Percentiles rank a stretch among this genome's conserved stretches.
Evolutionary conservation across 2,329 filamentous ascomycete genomes (phyloP).

Genomic region (Exophiala aquamarina): DNA sequence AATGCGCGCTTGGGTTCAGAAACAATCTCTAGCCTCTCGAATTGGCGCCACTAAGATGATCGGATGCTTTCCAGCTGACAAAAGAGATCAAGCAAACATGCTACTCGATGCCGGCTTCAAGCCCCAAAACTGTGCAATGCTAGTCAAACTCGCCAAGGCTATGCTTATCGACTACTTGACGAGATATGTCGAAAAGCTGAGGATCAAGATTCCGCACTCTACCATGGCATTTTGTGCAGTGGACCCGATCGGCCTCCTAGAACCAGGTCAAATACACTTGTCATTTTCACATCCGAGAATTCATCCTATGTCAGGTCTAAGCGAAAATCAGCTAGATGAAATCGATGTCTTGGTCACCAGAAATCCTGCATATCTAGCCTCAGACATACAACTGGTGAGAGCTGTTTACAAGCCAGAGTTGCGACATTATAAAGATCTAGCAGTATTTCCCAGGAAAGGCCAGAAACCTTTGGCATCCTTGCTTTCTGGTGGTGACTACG

Average conservation of each 20-base stretch:
- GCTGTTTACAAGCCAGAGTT: conserved; percentile 53
- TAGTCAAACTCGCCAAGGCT: conserved; percentile 31
- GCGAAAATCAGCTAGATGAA: conserved; percentile 46
- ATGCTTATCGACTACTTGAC: conserved; percentile 43
- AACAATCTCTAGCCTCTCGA: not conserved
- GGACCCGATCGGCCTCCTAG: conserved; percentile 53
- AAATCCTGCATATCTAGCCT: conserved; percentile 56
- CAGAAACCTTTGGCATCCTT: conserved; percentile 56
- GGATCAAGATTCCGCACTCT: conserved; percentile 50
- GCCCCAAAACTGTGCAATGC: conserved; percentile 40
- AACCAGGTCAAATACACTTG: conserved; percentile 56
- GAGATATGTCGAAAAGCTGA: conserved; percentile 46
- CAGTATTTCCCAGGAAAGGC: conserved; percentile 57
- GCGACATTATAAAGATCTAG: conserved; percentile 55
- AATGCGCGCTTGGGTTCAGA: conserved; percentile 26
- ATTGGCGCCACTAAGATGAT: conserved; percentile 15
- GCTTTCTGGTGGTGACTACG: conserved; percentile 65
- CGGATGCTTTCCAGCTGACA: conserved; percentile 38
- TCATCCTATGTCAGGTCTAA: conserved; percentile 36
- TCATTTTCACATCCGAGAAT: conserved; percentile 51
- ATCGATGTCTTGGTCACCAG: conserved; percentile 57
- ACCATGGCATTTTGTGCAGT: conserved; percentile 58
- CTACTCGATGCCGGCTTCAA: conserved; percentile 48
- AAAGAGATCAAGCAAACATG: conserved; percentile 37
- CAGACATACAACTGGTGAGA: conserved; percentile 58